These are phyloP conservation scores for Trichoderma virens DNA, from an alignment of 495 filamentous ascomycete species.

Conservation along the genomic window DNA sequence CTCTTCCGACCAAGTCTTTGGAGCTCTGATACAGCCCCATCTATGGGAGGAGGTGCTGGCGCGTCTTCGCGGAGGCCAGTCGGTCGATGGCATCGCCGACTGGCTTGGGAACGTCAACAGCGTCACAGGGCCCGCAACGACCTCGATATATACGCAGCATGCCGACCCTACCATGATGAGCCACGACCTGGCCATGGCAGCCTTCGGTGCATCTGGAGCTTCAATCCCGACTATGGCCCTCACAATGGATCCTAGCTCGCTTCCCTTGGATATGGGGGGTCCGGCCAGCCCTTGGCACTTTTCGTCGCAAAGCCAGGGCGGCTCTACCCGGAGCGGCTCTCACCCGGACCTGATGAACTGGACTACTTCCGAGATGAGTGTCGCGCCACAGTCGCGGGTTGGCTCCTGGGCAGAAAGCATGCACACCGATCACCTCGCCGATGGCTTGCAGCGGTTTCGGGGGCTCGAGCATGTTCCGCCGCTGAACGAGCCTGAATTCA, in stretches of 20 bases:
- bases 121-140: conserved; percentile 16
- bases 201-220: not conserved
- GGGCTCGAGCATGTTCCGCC: conserved; percentile 32
- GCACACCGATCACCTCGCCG: conserved; percentile 12
- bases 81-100: conserved; percentile 40
- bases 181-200: not conserved
- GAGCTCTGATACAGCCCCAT: conserved; percentile 36
- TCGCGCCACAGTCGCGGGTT: conserved; percentile 31
- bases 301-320: conserved; percentile 31
- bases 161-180: not conserved
- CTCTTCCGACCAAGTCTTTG: conserved; percentile 37
- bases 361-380: conserved; percentile 21
- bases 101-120: conserved; percentile 31
- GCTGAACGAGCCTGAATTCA: conserved; percentile 24
- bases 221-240: not conserved
- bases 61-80: conserved; percentile 39
- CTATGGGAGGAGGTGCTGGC: conserved; percentile 39
- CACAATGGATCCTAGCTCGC: not conserved
- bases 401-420: conserved; percentile 32
- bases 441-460: conserved; percentile 18
- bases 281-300: conserved; percentile 33
- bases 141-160: conserved; percentile 8
- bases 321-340: conserved; percentile 30
- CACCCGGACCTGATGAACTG: conserved; percentile 33
- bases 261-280: conserved; percentile 20